Evolutionary conservation across 306 rosid genomes (phyloP).

Genomic region (Corylus americana): DNA sequence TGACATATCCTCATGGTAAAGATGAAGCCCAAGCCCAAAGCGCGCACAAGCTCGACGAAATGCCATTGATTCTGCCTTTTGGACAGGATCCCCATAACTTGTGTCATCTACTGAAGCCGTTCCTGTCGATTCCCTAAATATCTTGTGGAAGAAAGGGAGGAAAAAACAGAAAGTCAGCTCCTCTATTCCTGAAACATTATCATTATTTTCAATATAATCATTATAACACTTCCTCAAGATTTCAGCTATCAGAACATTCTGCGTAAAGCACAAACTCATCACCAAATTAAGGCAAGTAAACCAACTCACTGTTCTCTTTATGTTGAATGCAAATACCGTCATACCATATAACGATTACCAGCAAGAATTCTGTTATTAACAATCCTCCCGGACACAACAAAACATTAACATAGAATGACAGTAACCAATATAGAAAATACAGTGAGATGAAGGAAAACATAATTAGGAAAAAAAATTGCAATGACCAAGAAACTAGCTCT

Average conservation of each 20-base stretch:
- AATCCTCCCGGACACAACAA: background rate
- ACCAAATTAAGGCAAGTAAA: background rate
- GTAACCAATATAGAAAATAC: background rate
- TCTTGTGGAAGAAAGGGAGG: slow-evolving; percentile 38
- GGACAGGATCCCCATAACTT: slow-evolving; percentile 80
- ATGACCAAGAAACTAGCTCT: background rate
- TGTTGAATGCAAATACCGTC: background rate
- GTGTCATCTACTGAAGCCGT: slow-evolving; percentile 73
- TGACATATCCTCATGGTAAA: slow-evolving; percentile 67
- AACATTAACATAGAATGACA: background rate
- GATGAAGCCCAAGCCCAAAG: slow-evolving; percentile 83
- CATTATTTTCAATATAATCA: background rate
- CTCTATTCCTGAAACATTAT: background rate
- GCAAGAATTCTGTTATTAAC: background rate
- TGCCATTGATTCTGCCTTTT: slow-evolving; percentile 96
- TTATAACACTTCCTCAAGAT: background rate
- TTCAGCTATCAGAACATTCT: background rate
- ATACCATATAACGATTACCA: background rate
- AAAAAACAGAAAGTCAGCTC: slow-evolving; percentile 7
- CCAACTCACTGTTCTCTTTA: background rate
- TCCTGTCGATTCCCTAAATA: slow-evolving; percentile 77
- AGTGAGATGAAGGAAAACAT: background rate
- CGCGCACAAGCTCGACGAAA: slow-evolving; percentile 95
- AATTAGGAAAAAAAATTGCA: background rate
- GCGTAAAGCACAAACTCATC: background rate